Percentiles rank a stretch among this genome's conserved stretches.
phyloP scores from a whole-genome alignment of 495 filamentous ascomycete genomes.

The Xylaria castorea region DNA sequence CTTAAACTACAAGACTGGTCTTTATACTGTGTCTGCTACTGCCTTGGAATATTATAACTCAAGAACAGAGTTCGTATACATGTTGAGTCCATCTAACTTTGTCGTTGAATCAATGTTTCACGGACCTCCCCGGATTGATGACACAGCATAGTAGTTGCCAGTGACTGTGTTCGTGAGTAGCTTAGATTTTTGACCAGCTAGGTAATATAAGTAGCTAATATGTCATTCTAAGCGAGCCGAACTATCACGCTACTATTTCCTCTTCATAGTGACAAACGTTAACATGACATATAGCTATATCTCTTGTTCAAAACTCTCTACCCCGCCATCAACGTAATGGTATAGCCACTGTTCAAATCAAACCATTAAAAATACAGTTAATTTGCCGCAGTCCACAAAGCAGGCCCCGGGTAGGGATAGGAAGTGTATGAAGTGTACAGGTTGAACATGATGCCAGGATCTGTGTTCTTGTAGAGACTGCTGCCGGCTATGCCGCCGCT shows the following conservation, averaged over 20 bases:
- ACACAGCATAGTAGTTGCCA: not conserved
- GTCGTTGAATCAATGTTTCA: not conserved
- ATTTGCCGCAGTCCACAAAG: constrained; percentile 22
- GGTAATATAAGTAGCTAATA: not conserved
- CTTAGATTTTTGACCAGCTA: not conserved
- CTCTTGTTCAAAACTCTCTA: not conserved
- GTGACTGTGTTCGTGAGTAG: not conserved
- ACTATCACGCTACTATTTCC: not conserved
- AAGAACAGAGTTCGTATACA: not conserved
- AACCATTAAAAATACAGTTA: constrained; percentile 1
- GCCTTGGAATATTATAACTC: not conserved
- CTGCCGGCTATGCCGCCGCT: constrained; percentile 53
- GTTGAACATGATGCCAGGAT: constrained; percentile 63
- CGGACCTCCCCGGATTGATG: not conserved
- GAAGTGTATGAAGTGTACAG: constrained; percentile 56
- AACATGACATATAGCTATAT: not conserved
- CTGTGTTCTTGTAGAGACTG: constrained; percentile 59
- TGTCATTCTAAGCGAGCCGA: no score
- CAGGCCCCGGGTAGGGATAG: constrained; percentile 47
- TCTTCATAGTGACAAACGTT: not conserved
- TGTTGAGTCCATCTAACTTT: not conserved
- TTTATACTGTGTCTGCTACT: not conserved
- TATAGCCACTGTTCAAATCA: not conserved
- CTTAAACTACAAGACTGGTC: not conserved
- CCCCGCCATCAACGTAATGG: not conserved